phyloP scores from a whole-genome alignment of 192 early-diverging fungal species.

The Coemansia aciculifera region DNA sequence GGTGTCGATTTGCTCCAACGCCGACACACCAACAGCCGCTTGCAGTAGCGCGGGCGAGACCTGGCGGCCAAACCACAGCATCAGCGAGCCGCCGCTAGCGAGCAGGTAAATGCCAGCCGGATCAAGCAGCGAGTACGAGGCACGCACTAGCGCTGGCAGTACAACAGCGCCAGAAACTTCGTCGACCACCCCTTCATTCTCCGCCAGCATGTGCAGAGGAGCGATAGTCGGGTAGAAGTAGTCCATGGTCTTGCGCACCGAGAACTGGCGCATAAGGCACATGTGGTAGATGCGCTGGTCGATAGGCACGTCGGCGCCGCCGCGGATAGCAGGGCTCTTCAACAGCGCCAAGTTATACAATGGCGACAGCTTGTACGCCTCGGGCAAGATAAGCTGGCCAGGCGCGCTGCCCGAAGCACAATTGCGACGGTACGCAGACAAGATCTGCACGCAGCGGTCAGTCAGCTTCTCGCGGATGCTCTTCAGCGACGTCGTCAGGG shows the following conservation, averaged over 20 bases:
- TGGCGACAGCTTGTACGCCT: conserved; percentile 92
- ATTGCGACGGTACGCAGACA: conserved; percentile 88
- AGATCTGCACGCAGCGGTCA: conserved; percentile 83
- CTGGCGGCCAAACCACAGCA: conserved; percentile 87
- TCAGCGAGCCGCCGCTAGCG: conserved; percentile 77
- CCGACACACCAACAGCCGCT: conserved; percentile 77
- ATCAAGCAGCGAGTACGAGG: conserved; percentile 76
- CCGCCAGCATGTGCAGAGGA: conserved; percentile 63
- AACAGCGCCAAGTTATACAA: conserved; percentile 81
- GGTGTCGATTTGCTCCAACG: conserved; percentile 70
- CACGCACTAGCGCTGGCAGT: conserved; percentile 69
- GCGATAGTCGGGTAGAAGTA: conserved; percentile 86
- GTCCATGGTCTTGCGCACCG: conserved; percentile 70
- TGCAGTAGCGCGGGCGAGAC: conserved; percentile 62
- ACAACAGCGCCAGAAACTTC: conserved; percentile 57
- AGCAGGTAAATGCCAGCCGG: conserved; percentile 78
- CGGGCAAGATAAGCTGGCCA: conserved; percentile 94
- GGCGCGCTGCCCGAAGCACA: conserved; percentile 85
- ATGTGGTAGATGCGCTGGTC: conserved; percentile 83
- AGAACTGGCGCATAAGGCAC: conserved; percentile 73
- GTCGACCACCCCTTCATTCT: conserved; percentile 53
- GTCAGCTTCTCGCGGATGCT: conserved; percentile 79
- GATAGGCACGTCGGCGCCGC: conserved; percentile 68
- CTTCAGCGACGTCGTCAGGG: conserved; percentile 68
- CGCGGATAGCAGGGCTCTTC: conserved; percentile 81